Evolutionary conservation across 192 early-diverging fungal genomes (phyloP).

Genomic region (Coemansia guatemalensis): DNA sequence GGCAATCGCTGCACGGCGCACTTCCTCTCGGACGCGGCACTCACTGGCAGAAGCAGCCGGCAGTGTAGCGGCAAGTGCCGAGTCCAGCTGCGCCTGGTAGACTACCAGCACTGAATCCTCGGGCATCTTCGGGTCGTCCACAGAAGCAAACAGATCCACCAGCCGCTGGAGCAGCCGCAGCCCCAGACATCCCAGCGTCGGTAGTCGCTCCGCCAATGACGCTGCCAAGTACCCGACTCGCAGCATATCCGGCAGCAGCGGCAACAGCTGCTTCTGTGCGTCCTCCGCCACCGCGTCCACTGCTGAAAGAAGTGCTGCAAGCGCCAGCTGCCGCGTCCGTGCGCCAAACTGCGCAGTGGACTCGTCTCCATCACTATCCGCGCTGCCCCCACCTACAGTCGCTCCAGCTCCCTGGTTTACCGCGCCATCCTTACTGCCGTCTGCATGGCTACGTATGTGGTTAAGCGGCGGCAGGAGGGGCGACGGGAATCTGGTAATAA

Average conservation of each 20-base stretch:
- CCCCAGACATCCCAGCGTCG: conserved; percentile 74
- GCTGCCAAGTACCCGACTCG: conserved; percentile 89
- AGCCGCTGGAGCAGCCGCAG: conserved; percentile 76
- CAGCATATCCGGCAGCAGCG: conserved; percentile 77
- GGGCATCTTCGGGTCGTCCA: conserved; percentile 87
- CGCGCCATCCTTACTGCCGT: neutral
- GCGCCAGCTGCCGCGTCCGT: conserved; percentile 15
- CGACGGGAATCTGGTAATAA: conserved; percentile 28
- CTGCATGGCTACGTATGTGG: neutral
- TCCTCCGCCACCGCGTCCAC: conserved; percentile 37
- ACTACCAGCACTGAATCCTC: conserved; percentile 75
- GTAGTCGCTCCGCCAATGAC: conserved; percentile 63
- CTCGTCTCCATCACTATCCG: neutral
- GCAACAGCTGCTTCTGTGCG: conserved; percentile 34
- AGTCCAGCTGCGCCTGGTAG: conserved; percentile 92
- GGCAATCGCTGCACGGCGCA: conserved; percentile 21
- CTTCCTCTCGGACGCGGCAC: neutral
- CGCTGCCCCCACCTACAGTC: neutral
- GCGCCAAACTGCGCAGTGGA: conserved; percentile 11
- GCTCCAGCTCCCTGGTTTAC: no score
- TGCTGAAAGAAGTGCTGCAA: conserved; percentile 19
- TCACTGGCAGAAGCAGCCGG: neutral
- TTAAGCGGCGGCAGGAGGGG: conserved; percentile 2
- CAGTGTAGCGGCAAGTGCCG: conserved; percentile 82
- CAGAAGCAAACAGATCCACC: conserved; percentile 68